Evolutionary conservation across 2,329 filamentous ascomycete species (phyloP), one percentile per base, ranked within the genome.

Genomic region (Clonostachys sp.): DNA sequence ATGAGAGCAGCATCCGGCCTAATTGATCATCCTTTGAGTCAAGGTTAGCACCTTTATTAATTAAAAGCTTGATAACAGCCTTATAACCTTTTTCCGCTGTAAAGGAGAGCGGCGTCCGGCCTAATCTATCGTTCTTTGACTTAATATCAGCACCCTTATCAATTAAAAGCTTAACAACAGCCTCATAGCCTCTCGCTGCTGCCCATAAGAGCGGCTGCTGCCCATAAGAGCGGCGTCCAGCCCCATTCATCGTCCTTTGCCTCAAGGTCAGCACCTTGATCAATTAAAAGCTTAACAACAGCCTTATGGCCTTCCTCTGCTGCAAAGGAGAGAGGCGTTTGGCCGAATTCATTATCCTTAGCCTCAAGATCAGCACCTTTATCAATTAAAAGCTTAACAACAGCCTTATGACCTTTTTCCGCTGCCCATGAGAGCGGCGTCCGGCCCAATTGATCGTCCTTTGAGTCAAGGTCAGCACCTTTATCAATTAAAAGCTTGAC

Each of bases 111-210:
- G 17, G 40, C 40, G 6, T 45, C 41, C 4, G 17, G 35, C 20
- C 38, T 34, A n/a, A n/a, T n/a, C 14, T n/a, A 13, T 18, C 14
- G 44, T 51, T 20, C 13, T 16, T 48, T 14, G n/a, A 18, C 8
- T 52, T 43, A 3, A 51, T 14, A 9, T 49, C 17, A 12, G 45
- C 51, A 12, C 53, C 49, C 5, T 36, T 46, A 45, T 5, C 47
- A 34, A 17, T 42, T 34, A 7, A 43, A 43, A 34, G 35, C 4
- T 5, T 38, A 16, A 38, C 35, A 38, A 38, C 5, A 16, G 12
- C 35, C n/a, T 13, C n/a, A 47, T 34, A 17, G 40, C 43, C n/a
- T n/a, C n/a, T n/a, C n/a, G n/a, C 18, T 43, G 14, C 35, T 13
- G 17, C 40, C 40, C 4, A 6, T 12, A 6, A 13, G 12, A 42